These are phyloP conservation scores for Crataegus laevigata DNA, from an alignment of 306 rosid species.

Conservation along the genomic window DNA sequence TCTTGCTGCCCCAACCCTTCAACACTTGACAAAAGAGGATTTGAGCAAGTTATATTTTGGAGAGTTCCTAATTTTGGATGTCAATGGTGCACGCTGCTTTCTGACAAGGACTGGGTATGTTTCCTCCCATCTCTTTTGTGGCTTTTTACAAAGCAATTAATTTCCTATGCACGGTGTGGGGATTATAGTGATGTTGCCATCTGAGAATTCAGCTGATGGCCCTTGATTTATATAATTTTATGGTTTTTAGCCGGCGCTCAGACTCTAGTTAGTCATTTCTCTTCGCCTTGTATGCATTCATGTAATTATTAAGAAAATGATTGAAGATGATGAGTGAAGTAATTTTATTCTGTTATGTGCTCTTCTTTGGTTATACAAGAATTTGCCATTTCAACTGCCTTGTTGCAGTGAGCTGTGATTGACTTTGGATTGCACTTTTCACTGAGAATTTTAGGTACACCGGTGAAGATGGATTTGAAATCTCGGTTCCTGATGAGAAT, in stretches of 20 bases:
- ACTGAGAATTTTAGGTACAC: slow-evolving; percentile 64
- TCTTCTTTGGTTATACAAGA: slow-evolving; percentile 3
- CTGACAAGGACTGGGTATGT: slow-evolving; percentile 92
- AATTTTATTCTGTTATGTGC: not conserved
- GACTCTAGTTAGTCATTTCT: not conserved
- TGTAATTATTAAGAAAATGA: not conserved
- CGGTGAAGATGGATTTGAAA: slow-evolving; percentile 99
- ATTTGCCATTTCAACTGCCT: not conserved
- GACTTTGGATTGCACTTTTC: slow-evolving; percentile 3
- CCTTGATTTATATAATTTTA: not conserved
- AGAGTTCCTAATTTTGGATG: slow-evolving; percentile 66
- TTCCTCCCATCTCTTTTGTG: not conserved
- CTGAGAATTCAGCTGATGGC: not conserved
- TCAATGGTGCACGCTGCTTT: slow-evolving; percentile 70
- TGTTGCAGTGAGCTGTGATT: not conserved
- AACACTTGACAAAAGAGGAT: slow-evolving; percentile 76
- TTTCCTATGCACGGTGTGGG: not conserved
- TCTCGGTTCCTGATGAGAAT: slow-evolving; percentile 85
- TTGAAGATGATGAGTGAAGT: not conserved
- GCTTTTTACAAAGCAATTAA: not conserved
- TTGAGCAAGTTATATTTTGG: slow-evolving; percentile 86
- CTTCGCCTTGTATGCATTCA: not conserved
- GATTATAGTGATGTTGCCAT: not conserved
- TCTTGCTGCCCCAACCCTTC: slow-evolving; percentile 88
- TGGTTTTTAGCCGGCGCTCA: not conserved